Percentiles rank a stretch among this genome's conserved stretches.
Conservation (phyloP, 2,329 filamentous ascomycete genomes). For the Fusarium clavum region DNA sequence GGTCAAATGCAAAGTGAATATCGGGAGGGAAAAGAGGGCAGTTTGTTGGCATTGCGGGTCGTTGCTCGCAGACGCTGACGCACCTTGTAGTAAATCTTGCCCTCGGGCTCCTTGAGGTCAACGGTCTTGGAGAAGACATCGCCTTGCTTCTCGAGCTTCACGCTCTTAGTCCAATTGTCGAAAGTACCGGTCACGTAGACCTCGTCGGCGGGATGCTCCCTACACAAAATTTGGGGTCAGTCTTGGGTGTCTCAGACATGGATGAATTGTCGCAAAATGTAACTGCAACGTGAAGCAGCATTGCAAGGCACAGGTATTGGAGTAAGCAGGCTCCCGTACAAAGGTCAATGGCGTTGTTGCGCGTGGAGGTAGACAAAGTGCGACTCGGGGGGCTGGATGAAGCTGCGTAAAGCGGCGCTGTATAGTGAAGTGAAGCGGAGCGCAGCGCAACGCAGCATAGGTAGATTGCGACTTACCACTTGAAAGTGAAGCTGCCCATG, state of each 20-base stretch:
- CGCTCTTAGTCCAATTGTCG: constrained; percentile 90
- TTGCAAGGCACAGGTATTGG: constrained; percentile 5
- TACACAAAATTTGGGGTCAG: constrained; percentile 56
- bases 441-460: neutral
- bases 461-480: constrained; percentile 66
- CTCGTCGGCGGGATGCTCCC: constrained; percentile 85
- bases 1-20: constrained; percentile 15
- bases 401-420: constrained; percentile 13
- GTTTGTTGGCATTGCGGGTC: constrained; percentile 16
- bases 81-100: constrained; percentile 97
- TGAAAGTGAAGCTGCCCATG: constrained; percentile 78
- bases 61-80: constrained; percentile 47
- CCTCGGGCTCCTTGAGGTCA: constrained; percentile 69
- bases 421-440: constrained; percentile 27
- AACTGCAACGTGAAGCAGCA: constrained; percentile 21
- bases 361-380: constrained; percentile 17
- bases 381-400: constrained; percentile 10
- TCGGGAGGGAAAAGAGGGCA: constrained; percentile 21
- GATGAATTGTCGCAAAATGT: constrained; percentile 16
- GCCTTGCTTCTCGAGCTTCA: constrained; percentile 82
- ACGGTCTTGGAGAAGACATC: constrained; percentile 85
- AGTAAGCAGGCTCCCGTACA: constrained; percentile 18
- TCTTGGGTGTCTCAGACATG: constrained; percentile 42
- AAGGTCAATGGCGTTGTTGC: constrained; percentile 28
- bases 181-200: constrained; percentile 97